Evolutionary conservation across 2,329 filamentous ascomycete species (phyloP), one percentile per base, ranked within the genome.

Genomic region (Aspergillus fumigatiaffinis): DNA sequence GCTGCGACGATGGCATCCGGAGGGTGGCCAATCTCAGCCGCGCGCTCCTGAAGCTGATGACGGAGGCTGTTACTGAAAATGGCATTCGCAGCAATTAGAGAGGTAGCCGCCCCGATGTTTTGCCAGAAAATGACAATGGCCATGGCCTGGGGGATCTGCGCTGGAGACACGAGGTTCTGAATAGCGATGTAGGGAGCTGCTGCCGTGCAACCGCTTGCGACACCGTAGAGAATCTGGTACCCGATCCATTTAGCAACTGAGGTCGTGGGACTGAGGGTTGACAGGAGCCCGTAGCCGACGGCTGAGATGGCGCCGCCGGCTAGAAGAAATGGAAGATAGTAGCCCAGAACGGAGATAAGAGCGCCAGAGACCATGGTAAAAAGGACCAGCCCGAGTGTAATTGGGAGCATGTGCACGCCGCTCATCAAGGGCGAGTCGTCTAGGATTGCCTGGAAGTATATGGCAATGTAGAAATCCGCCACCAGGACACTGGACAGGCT

Each of bases 371-470:
- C 10, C 10, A 32, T 4, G 12, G 29, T 32, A 2, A 32, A 32
- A 3, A 32, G 29, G 10, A 32, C 29, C 29, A 32, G 4, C 3
- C 29, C 29, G 29, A 32, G 29, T 0, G 63, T 77, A 26, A 66
- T 67, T 1, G 76, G 76, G 3, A 78, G 63, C 26, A 74, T 60
- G 17, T 73, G 64, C 0, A 78, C 69, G 2, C 76, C 77, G 52
- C 73, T 76, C 57, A 74, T 68, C 4, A 74, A 58, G 0, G 76
- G 72, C 0, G 69, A 65, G 9, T 69, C 67, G 8, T 69, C 66
- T 21, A 65, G 68, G 6, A 79, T 71, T 4, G 71, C 68, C 51
- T 79, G 77, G 54, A 78, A 79, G 54, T 75, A 79, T 1, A 77
- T 66, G 4, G 72, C 62, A n/a, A 76, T 60, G 54, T 73, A 75